Base-by-base conservation (phyloP, 2,329 filamentous ascomycete species). In the Delphinella strobiligena region DNA sequence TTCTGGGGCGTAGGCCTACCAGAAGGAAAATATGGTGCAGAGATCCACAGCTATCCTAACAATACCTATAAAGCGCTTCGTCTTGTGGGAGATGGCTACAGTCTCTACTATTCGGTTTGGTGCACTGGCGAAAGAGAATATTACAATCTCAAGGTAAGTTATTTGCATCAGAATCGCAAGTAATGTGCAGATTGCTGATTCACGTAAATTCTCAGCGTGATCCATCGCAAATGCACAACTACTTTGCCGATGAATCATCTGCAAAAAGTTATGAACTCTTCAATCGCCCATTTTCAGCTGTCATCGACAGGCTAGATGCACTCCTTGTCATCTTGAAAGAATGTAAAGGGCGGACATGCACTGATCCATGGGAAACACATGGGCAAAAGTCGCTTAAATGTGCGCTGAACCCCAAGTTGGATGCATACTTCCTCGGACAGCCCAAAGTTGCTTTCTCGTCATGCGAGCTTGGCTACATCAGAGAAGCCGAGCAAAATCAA, bases 61-160 rank as follows among this genome's bases (percentile, higher is more conserved):
- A 44, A 44, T 35, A 55, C 53, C 8, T 57, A 56, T 46, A 57
- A 57, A 44, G 51, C 54, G 4, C 38, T 57, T 2, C 48, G 54
- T 7, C 31, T 57, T 3, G 43, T 52, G 1, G 45, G 40, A 8
- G 15, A 2, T 5, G 16, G 24, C 15, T 81, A 81, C 51, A 74
- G 70, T 48, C 53, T 82, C 4, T 74, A 76, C 44, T 83, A 83
- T 49, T 69, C 75, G 0, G 75, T 81, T 0, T 83, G 78, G 78
- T 83, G 80, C 51, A 79, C 61, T 11, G 75, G 75, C 38, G 77
- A 81, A 50, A 71, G 74, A 41, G 77, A 83, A 52, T 65, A 80
- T 2, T 83, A 82, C 52, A 68, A 82, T 24, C 27, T 53, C n/a
- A n/a, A n/a, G n/a, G n/a, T n/a, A n/a, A n/a, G n/a, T n/a, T n/a